phyloP scores from a whole-genome alignment of 2,329 filamentous ascomycete genomes.

The Fusarium sp. region DNA sequence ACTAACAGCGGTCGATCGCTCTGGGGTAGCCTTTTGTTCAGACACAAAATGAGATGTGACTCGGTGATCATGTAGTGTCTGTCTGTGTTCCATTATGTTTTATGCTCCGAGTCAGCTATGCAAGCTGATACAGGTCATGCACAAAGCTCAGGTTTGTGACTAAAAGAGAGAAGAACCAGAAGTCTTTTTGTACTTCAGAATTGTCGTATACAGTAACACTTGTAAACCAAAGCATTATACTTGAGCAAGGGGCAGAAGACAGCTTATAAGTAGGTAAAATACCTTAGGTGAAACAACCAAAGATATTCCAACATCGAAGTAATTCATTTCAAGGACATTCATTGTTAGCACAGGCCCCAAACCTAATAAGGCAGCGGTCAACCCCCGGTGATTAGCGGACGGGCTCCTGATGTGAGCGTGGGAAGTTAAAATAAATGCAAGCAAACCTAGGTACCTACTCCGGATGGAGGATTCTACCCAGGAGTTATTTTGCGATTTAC shows the following conservation, averaged over 20 bases:
- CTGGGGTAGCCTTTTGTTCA: neutral
- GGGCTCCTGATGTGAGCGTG: neutral
- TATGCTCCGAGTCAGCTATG: neutral
- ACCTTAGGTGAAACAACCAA: neutral
- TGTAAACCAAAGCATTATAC: neutral
- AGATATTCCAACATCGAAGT: neutral
- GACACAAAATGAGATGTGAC: neutral
- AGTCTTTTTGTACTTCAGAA: neutral
- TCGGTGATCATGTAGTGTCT: neutral
- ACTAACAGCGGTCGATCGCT: neutral
- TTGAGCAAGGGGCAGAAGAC: neutral
- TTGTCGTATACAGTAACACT: neutral
- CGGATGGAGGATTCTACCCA: neutral
- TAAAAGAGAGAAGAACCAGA: neutral
- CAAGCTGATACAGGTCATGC: neutral
- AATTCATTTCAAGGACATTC: neutral
- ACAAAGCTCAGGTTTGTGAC: neutral
- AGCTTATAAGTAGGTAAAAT: neutral
- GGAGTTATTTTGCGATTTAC: neutral
- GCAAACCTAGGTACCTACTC: neutral
- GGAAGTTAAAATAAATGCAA: neutral
- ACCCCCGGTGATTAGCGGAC: neutral
- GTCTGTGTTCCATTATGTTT: neutral
- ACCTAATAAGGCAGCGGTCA: neutral
- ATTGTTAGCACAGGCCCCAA: neutral